Conservation (phyloP, 2,329 filamentous ascomycete genomes). For the Huntiella bhutanensis region DNA sequence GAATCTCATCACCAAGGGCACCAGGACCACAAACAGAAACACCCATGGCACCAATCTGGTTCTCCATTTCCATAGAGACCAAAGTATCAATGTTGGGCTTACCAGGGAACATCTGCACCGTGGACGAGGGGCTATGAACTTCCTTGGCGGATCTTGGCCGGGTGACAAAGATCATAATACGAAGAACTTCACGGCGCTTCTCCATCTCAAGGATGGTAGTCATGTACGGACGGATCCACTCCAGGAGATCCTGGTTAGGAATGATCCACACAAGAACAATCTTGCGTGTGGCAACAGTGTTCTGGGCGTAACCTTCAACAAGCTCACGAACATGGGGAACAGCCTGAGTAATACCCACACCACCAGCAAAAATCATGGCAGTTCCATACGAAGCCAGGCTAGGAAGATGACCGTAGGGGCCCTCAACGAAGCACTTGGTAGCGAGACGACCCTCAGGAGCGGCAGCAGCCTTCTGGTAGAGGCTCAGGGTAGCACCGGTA, state of each 20-base stretch:
- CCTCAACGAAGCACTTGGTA: constrained; percentile 51
- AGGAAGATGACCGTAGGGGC: constrained; percentile 58
- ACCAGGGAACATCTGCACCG: constrained; percentile 71
- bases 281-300: constrained; percentile 51
- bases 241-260: constrained; percentile 59
- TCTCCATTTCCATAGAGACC: constrained; percentile 53
- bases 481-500: constrained; percentile 51
- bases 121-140: constrained; percentile 58
- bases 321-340: constrained; percentile 58
- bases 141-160: constrained; percentile 59
- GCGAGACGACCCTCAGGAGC: constrained; percentile 40
- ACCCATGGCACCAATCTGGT: constrained; percentile 54
- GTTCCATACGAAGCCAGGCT: constrained; percentile 58
- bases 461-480: constrained; percentile 49
- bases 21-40: constrained; percentile 61
- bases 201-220: constrained; percentile 61
- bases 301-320: constrained; percentile 46
- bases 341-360: constrained; percentile 65
- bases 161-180: constrained; percentile 63
- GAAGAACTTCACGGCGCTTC: constrained; percentile 50
- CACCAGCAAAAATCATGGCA: constrained; percentile 60
- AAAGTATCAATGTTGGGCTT: constrained; percentile 56
- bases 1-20: constrained; percentile 54
- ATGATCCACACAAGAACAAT: constrained; percentile 64
- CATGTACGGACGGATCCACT: constrained; percentile 76